These are phyloP conservation scores for Neonectria neomacrospora DNA, from an alignment of 2,329 filamentous ascomycete species.

Conservation along the genomic window DNA sequence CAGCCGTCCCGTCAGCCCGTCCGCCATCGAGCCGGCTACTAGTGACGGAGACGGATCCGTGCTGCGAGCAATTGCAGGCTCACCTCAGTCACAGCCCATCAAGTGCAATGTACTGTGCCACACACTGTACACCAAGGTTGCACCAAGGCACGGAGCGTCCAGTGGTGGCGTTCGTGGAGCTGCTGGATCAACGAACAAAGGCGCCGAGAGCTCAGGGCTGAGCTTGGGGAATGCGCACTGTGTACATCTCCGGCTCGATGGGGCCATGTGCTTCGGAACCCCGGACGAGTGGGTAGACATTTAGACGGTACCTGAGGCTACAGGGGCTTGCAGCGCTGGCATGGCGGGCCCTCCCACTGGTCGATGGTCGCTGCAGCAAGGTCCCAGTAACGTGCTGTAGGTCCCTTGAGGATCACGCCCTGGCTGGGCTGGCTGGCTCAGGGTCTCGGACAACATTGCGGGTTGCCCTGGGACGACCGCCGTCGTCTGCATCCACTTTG, in stretches of 20 bases:
- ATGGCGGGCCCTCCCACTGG: conserved; percentile 10
- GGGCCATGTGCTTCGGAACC: conserved; percentile 26
- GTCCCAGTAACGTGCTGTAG: conserved; percentile 3
- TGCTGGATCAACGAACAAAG: conserved; percentile 32
- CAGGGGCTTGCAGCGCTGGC: conserved; percentile 3
- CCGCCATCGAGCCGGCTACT: not conserved
- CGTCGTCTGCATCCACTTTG: conserved; percentile 25
- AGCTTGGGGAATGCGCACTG: conserved; percentile 40
- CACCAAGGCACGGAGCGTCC: not conserved
- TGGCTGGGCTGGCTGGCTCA: conserved; percentile 3
- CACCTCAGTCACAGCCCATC: not conserved
- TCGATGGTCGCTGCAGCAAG: not conserved
- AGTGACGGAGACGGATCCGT: not conserved
- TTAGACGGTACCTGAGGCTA: conserved; percentile 29
- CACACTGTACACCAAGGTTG: conserved; percentile 7
- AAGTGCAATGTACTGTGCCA: not conserved
- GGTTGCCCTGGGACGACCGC: conserved; percentile 6
- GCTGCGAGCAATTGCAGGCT: not conserved
- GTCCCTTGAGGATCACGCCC: conserved; percentile 17
- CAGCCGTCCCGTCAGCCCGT: not conserved
- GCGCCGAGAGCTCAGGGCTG: conserved; percentile 42
- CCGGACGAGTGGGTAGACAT: conserved; percentile 22
- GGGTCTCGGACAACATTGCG: conserved; percentile 14
- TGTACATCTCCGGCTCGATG: conserved; percentile 34
- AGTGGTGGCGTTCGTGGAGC: conserved; percentile 5